Evolutionary conservation across 345 rosid species (phyloP), one percentile per base, ranked within the genome.

Genomic region (Eucalyptus albens): DNA sequence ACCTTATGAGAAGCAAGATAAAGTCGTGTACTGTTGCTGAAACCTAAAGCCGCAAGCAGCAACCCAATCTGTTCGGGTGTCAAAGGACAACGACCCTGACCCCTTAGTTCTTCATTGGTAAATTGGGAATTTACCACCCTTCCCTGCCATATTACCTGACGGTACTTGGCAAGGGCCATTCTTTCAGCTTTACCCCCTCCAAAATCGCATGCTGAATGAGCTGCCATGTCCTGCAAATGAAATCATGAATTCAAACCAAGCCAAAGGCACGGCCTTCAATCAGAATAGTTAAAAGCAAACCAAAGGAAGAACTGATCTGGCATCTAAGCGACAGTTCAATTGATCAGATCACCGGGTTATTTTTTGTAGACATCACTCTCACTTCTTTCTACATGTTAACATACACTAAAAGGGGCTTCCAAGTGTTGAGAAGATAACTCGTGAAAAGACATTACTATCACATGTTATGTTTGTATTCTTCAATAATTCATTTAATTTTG

Each of bases 1-100:
- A 96, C 99, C 96, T 95, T 96, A 93, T 95, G 99, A 56, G 99
- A 96, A 87, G 99, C 99, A 91, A 98, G 99, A 90, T 95, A 97
- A 88, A 98, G 97, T 86, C 94, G 97, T 31, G 99, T 96, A 60
- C 87, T 94, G 89, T 95, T 97, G 92, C 94, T 92, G 93, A 98
- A 98, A 90, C 99, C 99, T 89, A 97, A 91, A 90, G 98, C 99
- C 51, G 97, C 94, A 33, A 98, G 95, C 69, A 98, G 91, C 90
- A 97, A 92, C 62, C 99, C 99, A 88, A 97, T 94, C 94, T 98
- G 98, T 92, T 98, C 99, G 2, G 99, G 99, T 62, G 99, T 98
- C 93, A 98, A 94, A 6, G 99, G 99, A 91, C 99, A 97, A 49
- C 99, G 97, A n/a, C 99, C 99, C 90, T 96, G 96, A 92, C 88